Conservation (phyloP, 202 grass and related monocot species). For the Setaria italica region DNA sequence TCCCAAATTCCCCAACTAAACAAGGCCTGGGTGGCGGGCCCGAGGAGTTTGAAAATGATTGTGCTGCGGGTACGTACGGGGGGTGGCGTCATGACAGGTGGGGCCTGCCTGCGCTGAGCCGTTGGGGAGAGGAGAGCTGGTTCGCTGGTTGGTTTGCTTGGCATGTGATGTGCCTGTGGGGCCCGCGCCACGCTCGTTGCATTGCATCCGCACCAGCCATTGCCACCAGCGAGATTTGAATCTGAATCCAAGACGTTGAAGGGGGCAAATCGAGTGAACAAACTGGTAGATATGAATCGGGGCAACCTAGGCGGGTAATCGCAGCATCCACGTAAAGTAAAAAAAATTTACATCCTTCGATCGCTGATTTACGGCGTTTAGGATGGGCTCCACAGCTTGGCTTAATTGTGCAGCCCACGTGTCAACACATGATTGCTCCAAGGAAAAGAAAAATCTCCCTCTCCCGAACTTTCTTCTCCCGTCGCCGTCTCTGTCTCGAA, state of each 20-base stretch:
- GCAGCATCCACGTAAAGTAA: too few species aligned
- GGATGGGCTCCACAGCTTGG: too few species aligned
- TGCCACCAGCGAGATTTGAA: constrained; percentile 42
- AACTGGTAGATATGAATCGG: too few species aligned
- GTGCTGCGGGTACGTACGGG: constrained; percentile 6
- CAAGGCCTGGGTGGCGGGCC: background rate
- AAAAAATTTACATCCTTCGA: too few species aligned
- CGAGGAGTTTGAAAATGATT: constrained; percentile 37
- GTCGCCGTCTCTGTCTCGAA: too few species aligned
- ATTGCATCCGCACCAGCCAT: background rate
- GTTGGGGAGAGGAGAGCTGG: constrained; percentile 30
- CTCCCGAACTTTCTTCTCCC: too few species aligned
- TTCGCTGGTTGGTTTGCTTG: background rate
- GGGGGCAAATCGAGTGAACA: background rate
- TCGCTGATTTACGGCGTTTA: too few species aligned
- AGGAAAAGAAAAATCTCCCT: too few species aligned
- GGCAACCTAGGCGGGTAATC: too few species aligned
- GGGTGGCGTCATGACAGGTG: background rate
- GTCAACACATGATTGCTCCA: too few species aligned
- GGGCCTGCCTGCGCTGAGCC: background rate
- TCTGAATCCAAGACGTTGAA: background rate
- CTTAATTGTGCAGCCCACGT: too few species aligned
- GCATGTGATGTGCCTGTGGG: constrained; percentile 15
- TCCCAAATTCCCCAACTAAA: too few species aligned
- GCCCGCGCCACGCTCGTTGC: background rate